A percentile compares a stretch with the other conserved stretches of the same genome.
phyloP scores from a whole-genome alignment of 1,284 basidiomycete genomes.

The Sporisorium exsertum region DNA sequence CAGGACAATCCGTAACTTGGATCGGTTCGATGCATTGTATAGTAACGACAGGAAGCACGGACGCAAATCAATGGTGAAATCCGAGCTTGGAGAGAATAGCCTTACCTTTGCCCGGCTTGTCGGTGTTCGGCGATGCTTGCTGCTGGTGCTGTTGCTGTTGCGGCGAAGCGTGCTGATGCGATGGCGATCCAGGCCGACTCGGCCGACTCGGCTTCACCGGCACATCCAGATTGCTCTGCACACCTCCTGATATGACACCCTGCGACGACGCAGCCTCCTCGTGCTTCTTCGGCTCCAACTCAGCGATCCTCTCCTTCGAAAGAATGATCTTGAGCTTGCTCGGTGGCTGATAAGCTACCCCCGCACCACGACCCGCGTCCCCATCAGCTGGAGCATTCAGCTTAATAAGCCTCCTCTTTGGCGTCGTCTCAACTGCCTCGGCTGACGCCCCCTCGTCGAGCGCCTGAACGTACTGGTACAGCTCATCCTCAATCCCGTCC shows the following conservation, averaged over 20 bases:
- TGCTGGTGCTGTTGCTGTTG: not conserved
- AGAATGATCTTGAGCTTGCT: conserved; percentile 41
- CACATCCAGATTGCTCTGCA: conserved; percentile 8
- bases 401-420: conserved; percentile 32
- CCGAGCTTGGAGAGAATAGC: conserved; percentile 44
- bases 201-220: conserved; percentile 16
- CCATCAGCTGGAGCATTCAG: conserved; percentile 24
- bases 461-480: conserved; percentile 82
- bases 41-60: no score
- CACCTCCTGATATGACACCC: not conserved
- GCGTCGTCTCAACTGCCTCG: not conserved
- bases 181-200: conserved; percentile 19
- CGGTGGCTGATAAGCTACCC: conserved; percentile 29
- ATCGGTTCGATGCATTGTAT: no score
- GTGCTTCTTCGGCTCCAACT: conserved; percentile 43
- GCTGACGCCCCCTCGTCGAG: conserved; percentile 71
- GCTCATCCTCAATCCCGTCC: conserved; percentile 72
- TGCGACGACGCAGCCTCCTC: not conserved
- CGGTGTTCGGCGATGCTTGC: not conserved
- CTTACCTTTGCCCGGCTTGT: conserved; percentile 42
- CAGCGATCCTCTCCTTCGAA: conserved; percentile 49
- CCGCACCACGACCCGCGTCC: not conserved
- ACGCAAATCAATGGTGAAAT: conserved; percentile 16
- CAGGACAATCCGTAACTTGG: not conserved
- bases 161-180: conserved; percentile 1